Conservation (phyloP, 305 asterid genomes). For the Rubia occidens region DNA sequence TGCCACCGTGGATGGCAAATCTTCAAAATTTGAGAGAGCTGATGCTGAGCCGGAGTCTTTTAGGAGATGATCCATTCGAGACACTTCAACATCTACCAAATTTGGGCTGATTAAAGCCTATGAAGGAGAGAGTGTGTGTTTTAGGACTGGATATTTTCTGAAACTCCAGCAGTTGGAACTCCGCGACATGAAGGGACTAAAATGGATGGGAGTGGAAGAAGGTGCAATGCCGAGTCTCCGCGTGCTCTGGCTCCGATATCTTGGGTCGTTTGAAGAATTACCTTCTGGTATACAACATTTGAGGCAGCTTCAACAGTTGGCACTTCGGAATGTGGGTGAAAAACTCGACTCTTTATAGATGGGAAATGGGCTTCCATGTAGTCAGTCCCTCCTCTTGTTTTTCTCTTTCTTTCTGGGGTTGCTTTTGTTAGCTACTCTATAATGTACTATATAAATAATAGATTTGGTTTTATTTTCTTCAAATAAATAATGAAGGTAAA, state of each 20-base stretch:
- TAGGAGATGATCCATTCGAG: not conserved
- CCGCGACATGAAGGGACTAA: not conserved
- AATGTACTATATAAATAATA: too few relatives aligned
- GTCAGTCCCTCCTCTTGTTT: too few relatives aligned
- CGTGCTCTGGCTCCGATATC: not conserved
- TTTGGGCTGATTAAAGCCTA: not conserved
- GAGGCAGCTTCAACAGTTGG: slow-evolving; percentile 8
- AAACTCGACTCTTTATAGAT: not conserved
- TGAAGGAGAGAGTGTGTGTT: not conserved
- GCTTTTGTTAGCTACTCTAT: too few relatives aligned
- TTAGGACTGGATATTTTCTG: not conserved
- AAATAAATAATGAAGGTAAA: too few relatives aligned
- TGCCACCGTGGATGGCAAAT: not conserved
- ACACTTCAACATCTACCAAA: not conserved
- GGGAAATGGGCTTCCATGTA: not conserved
- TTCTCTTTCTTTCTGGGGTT: too few relatives aligned
- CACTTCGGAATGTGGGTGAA: not conserved
- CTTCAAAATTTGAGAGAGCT: not conserved
- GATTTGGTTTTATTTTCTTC: too few relatives aligned
- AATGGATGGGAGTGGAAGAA: slow-evolving; percentile 1
- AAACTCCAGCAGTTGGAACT: slow-evolving; percentile 9
- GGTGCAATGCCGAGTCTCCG: not conserved
- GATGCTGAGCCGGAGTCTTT: not conserved
- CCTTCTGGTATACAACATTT: not conserved
- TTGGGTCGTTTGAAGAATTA: not conserved